Base-by-base conservation (phyloP, 108 stramenopile species). In the Cylindrotheca fusiformis region DNA sequence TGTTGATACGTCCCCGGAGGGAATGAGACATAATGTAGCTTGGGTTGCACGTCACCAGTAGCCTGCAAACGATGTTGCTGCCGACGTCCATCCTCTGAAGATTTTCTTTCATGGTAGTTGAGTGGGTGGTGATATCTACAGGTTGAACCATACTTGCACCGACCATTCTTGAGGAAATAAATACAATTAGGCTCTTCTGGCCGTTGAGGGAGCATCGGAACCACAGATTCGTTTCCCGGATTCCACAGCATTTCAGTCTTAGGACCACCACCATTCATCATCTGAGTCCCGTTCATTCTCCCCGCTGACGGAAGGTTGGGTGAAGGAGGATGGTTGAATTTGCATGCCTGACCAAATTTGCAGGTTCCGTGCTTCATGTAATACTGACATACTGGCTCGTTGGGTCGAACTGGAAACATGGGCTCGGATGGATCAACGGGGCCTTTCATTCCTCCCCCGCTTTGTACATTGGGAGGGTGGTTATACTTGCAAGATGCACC, bases 91-190 rank as follows among this genome's bases (percentile, higher is more conserved):
- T 60, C 67, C 4, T 65, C 58, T 10, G 32, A n/a, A 14, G 48
- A 6, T 32, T 51, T 63, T 52, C 47, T 23, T 41, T 47, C 58
- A 29, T 60, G 65, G 60, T 55, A 67, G 49, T 63, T 80, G 23
- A 94, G 55, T 3, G 95, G 95, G 65, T 96, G 95, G 58, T 96
- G 95, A 60, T 92, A 96, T 46, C 93, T 81, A 63, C 95, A 96
- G 0, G 90, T 90, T 32, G 85, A 78, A 23, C 95, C 95, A 61
- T 91, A 96, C 74, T 91, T 93, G 75, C 95, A 96, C 6, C 87
- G 62, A 6, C 91, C 95, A 67, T 92, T 90, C 60, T 90, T 82
- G 32, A 92, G 54, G 63, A 90, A 96, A 63, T 86, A 94, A 50
- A 89, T 87, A 65, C 95, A 96, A 65, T 94, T 85, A 8, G 88